Evolutionary conservation across 2,329 filamentous ascomycete species (phyloP).

Genomic region (Cladophialophora immunda): DNA sequence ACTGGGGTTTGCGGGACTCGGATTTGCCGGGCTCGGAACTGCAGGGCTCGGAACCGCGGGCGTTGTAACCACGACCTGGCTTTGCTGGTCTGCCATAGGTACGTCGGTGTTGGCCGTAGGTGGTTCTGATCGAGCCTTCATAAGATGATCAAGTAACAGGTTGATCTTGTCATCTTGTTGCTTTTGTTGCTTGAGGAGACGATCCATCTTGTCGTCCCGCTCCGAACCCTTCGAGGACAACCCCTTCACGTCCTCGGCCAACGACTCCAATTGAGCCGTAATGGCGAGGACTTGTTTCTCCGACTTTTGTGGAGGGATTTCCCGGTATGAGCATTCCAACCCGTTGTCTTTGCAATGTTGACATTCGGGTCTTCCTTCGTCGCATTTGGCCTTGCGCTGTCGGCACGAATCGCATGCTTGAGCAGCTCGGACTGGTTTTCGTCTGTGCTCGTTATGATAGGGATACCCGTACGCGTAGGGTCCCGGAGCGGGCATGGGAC

Average conservation of each 20-base stretch:
- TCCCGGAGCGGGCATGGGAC: slow-evolving; percentile 31
- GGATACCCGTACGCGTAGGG: slow-evolving; percentile 21
- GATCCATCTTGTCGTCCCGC: slow-evolving; percentile 30
- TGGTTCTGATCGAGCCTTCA: slow-evolving; percentile 7
- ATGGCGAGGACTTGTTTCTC: slow-evolving; percentile 47
- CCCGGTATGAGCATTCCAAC: slow-evolving; percentile 84
- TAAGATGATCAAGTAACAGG: slow-evolving; percentile 18
- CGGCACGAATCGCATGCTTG: slow-evolving; percentile 92
- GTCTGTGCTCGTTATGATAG: slow-evolving; percentile 29
- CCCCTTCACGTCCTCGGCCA: slow-evolving; percentile 33
- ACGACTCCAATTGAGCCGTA: slow-evolving; percentile 36
- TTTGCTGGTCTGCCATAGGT: slow-evolving; percentile 16
- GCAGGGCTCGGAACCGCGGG: slow-evolving; percentile 1
- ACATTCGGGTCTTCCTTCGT: slow-evolving; percentile 83
- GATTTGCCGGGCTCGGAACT: slow-evolving; percentile 26
- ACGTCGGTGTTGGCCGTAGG: neutral
- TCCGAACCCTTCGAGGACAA: slow-evolving; percentile 26
- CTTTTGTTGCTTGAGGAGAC: slow-evolving; percentile 18
- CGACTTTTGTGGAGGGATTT: slow-evolving; percentile 90
- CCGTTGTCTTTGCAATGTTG: slow-evolving; percentile 87
- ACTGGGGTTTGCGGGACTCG: slow-evolving; percentile 48
- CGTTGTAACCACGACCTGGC: neutral
- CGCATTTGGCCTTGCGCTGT: slow-evolving; percentile 87
- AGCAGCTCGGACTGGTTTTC: slow-evolving; percentile 40
- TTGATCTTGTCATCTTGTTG: slow-evolving; percentile 25